phyloP scores from a whole-genome alignment of 441 rosid species.

The Melastoma candidum region DNA sequence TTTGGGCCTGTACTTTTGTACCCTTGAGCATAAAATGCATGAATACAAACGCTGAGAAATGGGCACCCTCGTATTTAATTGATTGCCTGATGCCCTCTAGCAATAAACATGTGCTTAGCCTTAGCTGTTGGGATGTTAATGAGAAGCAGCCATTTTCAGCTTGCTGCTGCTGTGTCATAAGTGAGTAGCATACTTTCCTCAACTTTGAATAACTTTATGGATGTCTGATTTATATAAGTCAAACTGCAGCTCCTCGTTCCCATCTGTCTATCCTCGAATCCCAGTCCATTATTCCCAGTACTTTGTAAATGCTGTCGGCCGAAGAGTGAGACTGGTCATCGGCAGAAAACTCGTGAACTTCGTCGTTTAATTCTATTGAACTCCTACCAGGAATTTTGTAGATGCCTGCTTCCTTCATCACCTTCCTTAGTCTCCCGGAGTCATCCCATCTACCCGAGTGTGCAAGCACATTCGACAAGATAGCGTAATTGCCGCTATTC shows the following conservation, averaged over 20 bases:
- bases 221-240: constrained; percentile 3
- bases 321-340: constrained; percentile 42
- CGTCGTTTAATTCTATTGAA: constrained; percentile 42
- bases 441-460: constrained; percentile 50
- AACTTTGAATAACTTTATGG: no score
- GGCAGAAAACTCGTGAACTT: constrained; percentile 46
- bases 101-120: no score
- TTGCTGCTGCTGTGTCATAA: no score
- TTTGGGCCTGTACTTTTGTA: no score
- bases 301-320: constrained; percentile 28
- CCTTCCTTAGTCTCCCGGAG: constrained; percentile 35
- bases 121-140: no score
- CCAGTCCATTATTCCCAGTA: constrained; percentile 22
- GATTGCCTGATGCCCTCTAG: no score
- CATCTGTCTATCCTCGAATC: constrained; percentile 26
- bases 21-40: no score
- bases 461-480: constrained; percentile 50
- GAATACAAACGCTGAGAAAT: no score
- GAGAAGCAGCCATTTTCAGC: no score
- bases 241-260: constrained; percentile 13
- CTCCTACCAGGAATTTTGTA: constrained; percentile 63
- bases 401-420: constrained; percentile 50
- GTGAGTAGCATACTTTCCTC: no score
- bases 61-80: no score
- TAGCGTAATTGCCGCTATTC: constrained; percentile 64